Percentiles rank a stretch among this genome's conserved stretches.
Evolutionary conservation across 2,329 filamentous ascomycete species (phyloP).

Genomic region (Hawksworthiomyces lignivorus): DNA sequence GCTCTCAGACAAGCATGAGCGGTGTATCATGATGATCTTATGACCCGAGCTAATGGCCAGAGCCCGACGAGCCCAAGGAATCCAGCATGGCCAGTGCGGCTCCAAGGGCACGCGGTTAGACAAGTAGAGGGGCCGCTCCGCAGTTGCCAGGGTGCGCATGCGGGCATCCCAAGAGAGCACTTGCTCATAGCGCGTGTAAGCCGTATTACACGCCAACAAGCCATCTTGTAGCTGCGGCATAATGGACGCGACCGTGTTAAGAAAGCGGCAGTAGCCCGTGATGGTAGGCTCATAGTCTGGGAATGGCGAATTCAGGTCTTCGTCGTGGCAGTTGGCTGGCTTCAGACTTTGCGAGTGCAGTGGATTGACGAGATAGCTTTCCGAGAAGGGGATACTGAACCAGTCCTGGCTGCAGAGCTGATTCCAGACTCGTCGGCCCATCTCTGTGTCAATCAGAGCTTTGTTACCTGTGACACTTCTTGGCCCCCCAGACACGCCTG

Average conservation of each 20-base stretch:
- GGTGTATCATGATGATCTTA: constrained; percentile 35
- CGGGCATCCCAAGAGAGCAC: constrained; percentile 26
- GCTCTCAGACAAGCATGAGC: constrained; percentile 27
- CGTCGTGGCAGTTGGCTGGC: constrained; percentile 29
- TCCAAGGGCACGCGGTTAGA: constrained; percentile 19
- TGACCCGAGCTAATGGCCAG: constrained; percentile 30
- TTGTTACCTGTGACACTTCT: constrained; percentile 1
- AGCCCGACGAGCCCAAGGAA: constrained; percentile 26
- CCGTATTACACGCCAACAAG: constrained; percentile 24
- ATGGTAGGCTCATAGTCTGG: constrained; percentile 18
- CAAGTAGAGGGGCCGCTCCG: constrained; percentile 22
- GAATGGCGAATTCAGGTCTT: constrained; percentile 9
- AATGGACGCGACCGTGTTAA: constrained; percentile 24
- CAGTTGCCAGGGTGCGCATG: constrained; percentile 26
- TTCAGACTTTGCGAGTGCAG: constrained; percentile 25
- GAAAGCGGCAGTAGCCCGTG: constrained; percentile 22
- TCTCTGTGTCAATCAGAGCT: constrained; percentile 21
- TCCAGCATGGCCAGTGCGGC: constrained; percentile 23
- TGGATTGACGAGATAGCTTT: constrained; percentile 30
- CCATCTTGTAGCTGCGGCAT: constrained; percentile 28
- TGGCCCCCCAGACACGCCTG: too few species aligned
- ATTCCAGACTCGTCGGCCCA: constrained; percentile 28
- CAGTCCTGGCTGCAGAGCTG: constrained; percentile 31
- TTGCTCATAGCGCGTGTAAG: constrained; percentile 28
- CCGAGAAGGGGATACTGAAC: constrained; percentile 29